Evolutionary conservation across 805 yeast genomes (phyloP).

Genomic region (Vanderwaltozyma verrucispora): DNA sequence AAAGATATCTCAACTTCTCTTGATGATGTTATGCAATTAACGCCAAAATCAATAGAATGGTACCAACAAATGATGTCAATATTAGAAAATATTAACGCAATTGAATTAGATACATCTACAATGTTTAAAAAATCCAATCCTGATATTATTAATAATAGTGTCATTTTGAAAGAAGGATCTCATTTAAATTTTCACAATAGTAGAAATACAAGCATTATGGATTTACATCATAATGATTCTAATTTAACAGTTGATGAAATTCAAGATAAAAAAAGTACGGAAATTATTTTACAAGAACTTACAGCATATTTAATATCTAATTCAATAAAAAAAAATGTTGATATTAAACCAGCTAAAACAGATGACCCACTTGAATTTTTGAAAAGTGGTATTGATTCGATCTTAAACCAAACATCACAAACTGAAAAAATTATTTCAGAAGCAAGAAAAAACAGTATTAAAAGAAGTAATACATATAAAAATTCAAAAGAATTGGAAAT

Average conservation of each 20-base stretch:
- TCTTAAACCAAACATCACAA: conserved; percentile 5
- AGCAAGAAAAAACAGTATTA: conserved; percentile 1
- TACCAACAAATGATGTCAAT: conserved; percentile 10
- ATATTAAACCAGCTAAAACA: conserved; percentile 15
- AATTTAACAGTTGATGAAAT: not conserved
- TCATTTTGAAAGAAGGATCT: not conserved
- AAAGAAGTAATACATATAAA: conserved; percentile 4
- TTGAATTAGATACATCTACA: conserved; percentile 11
- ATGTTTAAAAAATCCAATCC: conserved; percentile 1
- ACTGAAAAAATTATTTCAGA: conserved; percentile 1
- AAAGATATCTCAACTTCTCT: conserved; percentile 2
- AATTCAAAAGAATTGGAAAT: conserved; percentile 28
- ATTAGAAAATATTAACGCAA: conserved; percentile 14
- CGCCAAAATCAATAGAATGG: conserved; percentile 12
- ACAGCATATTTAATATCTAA: conserved; percentile 24
- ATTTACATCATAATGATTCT: not conserved
- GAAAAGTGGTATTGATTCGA: conserved; percentile 21
- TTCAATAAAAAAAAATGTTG: conserved; percentile 21
- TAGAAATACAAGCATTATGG: conserved; percentile 2
- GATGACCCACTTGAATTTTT: conserved; percentile 21
- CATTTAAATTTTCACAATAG: not conserved
- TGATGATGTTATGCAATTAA: conserved; percentile 7
- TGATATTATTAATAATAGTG: not conserved
- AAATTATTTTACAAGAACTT: conserved; percentile 16
- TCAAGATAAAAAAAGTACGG: conserved; percentile 2